These are phyloP conservation scores for Colletotrichum sp. DNA, from an alignment of 2,329 filamentous ascomycete species.

Conservation along the genomic window DNA sequence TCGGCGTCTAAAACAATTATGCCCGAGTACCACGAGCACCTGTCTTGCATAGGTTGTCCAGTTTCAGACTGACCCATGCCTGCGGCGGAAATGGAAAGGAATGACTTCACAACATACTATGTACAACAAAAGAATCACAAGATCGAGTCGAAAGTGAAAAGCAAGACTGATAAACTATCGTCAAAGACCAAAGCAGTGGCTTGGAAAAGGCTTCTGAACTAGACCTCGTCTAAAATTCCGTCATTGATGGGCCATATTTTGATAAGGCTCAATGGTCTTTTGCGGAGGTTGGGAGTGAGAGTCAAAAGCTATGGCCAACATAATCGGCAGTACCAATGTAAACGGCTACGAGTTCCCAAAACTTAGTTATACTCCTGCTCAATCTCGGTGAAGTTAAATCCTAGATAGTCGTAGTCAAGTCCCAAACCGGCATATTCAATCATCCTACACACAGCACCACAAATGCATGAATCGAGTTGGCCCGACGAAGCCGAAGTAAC, in stretches of 20 bases:
- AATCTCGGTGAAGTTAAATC: neutral
- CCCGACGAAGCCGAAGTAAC: neutral
- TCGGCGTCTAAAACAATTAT: neutral
- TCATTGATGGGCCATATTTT: neutral
- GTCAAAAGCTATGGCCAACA: accelerated
- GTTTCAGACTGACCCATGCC: neutral
- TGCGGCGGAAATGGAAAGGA: neutral
- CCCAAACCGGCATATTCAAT: neutral
- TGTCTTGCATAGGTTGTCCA: neutral
- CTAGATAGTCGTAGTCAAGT: neutral
- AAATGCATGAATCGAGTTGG: neutral
- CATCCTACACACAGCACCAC: neutral
- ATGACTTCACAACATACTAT: neutral
- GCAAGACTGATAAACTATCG: too few species aligned
- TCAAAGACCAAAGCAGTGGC: too few species aligned
- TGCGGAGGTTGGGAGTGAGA: neutral
- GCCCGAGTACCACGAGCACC: neutral
- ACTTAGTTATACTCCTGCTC: neutral
- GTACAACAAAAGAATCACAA: too few species aligned
- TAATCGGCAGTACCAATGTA: neutral
- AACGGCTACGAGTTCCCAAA: accelerated
- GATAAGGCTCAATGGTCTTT: neutral
- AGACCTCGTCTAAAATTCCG: too few species aligned
- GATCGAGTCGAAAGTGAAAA: too few species aligned
- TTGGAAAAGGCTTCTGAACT: too few species aligned